Conservation (phyloP, 2,329 filamentous ascomycete genomes). For the Chalara sp. region DNA sequence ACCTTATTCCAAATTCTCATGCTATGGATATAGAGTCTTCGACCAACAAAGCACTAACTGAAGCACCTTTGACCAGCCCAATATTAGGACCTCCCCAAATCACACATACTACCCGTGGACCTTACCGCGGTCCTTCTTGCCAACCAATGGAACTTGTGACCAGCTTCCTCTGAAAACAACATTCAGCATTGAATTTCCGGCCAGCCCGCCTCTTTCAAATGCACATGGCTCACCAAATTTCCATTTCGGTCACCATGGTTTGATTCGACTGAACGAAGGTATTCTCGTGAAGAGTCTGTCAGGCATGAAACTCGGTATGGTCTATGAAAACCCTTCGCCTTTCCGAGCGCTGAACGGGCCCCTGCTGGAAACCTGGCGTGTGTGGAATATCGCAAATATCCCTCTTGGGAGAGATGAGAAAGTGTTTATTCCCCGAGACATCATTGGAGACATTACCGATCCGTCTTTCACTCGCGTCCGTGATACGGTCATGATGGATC, state of each 20-base stretch:
- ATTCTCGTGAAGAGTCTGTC: slow-evolving; percentile 46
- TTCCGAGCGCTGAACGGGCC: slow-evolving; percentile 26
- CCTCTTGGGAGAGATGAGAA: slow-evolving; percentile 82
- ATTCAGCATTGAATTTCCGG: slow-evolving; percentile 59
- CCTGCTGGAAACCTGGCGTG: slow-evolving; percentile 50
- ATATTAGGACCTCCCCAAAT: slow-evolving; percentile 54
- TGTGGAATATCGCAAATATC: slow-evolving; percentile 75
- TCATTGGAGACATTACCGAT: slow-evolving; percentile 71
- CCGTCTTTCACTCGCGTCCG: slow-evolving; percentile 76
- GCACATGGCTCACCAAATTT: slow-evolving; percentile 32
- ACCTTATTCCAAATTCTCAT: slow-evolving; percentile 65
- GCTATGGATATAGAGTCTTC: slow-evolving; percentile 11
- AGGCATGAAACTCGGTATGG: slow-evolving; percentile 57
- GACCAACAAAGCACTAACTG: slow-evolving; percentile 15
- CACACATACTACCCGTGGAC: slow-evolving; percentile 93
- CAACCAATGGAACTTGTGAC: slow-evolving; percentile 69
- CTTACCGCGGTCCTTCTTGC: slow-evolving; percentile 67
- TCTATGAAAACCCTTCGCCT: slow-evolving; percentile 48
- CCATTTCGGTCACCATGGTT: slow-evolving; percentile 39
- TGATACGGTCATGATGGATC: slow-evolving; percentile 65
- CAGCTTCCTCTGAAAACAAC: slow-evolving; percentile 65
- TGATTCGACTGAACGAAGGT: slow-evolving; percentile 40
- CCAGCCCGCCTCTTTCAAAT: slow-evolving; percentile 29
- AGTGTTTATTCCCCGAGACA: slow-evolving; percentile 70
- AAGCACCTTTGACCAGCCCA: not conserved